These are phyloP conservation scores for Geranium incanum DNA, from an alignment of 441 rosid genomes.

Conservation along the genomic window DNA sequence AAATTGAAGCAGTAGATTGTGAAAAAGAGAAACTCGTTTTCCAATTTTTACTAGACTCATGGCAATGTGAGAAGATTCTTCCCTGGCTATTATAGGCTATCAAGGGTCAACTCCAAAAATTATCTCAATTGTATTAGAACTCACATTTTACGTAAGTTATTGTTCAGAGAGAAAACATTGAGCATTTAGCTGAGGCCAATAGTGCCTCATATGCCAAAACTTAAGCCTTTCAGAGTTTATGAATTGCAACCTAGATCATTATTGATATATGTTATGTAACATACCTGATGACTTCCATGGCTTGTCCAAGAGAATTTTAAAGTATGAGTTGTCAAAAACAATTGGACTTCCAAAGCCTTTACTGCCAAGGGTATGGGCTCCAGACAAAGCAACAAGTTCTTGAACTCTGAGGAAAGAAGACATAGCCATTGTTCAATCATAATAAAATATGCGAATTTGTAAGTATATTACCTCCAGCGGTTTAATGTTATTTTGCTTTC, in stretches of 20 bases:
- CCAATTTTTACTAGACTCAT: neutral
- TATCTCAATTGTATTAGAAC: neutral
- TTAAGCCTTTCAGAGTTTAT: neutral
- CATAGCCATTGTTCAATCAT: neutral
- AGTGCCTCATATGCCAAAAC: neutral
- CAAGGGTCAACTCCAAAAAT: neutral
- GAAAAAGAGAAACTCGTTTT: neutral
- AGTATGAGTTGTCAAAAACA: constrained; percentile 73
- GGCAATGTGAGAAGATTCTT: neutral
- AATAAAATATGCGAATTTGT: neutral
- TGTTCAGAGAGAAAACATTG: neutral
- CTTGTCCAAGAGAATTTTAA: constrained; percentile 65
- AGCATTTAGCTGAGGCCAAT: neutral
- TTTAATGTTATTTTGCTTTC: neutral
- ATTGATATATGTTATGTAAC: neutral
- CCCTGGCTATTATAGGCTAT: neutral
- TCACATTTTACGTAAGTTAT: neutral
- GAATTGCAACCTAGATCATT: neutral
- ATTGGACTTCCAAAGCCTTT: constrained; percentile 79
- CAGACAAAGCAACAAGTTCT: constrained; percentile 74
- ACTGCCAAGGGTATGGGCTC: constrained; percentile 82
- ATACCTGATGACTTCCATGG: constrained; percentile 75
- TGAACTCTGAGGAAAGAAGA: constrained; percentile 41
- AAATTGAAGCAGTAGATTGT: constrained; percentile 8
- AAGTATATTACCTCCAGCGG: neutral